phyloP scores from a whole-genome alignment of 2,329 filamentous ascomycete species.

The Aspergillus sojae region DNA sequence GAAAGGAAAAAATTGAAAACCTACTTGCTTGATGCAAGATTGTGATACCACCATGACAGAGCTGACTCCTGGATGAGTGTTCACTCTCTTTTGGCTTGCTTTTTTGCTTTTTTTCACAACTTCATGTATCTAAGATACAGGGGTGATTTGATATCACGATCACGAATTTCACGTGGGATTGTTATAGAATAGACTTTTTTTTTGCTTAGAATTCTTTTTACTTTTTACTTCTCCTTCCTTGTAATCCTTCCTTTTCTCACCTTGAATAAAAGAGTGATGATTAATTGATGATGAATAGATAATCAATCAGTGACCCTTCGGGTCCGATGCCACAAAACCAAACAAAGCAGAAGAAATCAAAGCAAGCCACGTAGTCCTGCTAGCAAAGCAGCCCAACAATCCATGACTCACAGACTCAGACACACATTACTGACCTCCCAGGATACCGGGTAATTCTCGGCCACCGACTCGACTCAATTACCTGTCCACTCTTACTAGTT shows the following conservation, averaged over 20 bases:
- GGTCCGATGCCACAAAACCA: no score
- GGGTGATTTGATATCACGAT: neutral
- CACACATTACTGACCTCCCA: no score
- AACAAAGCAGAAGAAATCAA: neutral
- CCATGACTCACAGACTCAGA: no score
- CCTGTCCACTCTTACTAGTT: no score
- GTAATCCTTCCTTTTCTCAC: neutral
- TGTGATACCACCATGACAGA: slow-evolving; percentile 2
- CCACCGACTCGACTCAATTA: neutral
- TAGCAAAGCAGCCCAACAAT: no score
- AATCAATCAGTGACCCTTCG: no score
- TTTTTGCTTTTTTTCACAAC: neutral
- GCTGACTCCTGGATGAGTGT: slow-evolving; percentile 8
- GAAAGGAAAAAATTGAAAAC: neutral
- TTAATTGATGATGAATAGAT: no score
- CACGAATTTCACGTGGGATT: neutral
- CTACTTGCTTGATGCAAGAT: slow-evolving; percentile 10
- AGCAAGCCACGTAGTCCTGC: neutral
- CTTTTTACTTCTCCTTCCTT: neutral
- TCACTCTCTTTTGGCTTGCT: neutral
- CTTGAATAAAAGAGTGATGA: no score
- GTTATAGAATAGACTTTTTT: neutral
- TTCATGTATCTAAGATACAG: neutral
- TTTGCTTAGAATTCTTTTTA: neutral
- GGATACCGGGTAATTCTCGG: neutral